Percentiles rank a stretch among this genome's conserved stretches.
phyloP scores from a whole-genome alignment of 768 basidiomycete genomes.

The Coprinopsis marcescibilis region DNA sequence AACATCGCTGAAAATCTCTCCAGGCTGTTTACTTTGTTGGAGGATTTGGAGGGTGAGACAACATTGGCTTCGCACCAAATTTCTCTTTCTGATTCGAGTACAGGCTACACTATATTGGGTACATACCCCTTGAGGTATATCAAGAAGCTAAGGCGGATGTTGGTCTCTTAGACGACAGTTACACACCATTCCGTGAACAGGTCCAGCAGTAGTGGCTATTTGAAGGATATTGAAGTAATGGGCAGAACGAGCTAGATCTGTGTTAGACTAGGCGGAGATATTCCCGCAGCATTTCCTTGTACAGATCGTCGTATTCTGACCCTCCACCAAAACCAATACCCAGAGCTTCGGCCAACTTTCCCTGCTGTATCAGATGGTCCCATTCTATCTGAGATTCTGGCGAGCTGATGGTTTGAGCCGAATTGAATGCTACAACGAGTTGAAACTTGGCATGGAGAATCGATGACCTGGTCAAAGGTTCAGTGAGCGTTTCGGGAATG shows the following conservation, averaged over 20 bases:
- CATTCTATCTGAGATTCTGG: constrained; percentile 6
- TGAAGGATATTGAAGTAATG: too few relatives aligned
- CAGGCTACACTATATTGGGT: constrained; percentile 46
- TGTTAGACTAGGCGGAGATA: constrained; percentile 6
- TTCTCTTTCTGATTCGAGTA: not conserved
- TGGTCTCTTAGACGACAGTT: not conserved
- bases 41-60: constrained; percentile 42
- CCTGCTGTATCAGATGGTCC: constrained; percentile 9
- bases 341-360: constrained; percentile 1
- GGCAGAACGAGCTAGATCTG: too few relatives aligned
- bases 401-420: not conserved
- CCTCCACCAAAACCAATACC: constrained; percentile 2
- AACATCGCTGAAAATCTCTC: not conserved
- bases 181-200: not conserved
- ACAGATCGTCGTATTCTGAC: constrained; percentile 3
- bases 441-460: constrained; percentile 7
- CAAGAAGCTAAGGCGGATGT: constrained; percentile 20
- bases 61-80: not conserved
- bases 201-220: too few relatives aligned
- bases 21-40: constrained; percentile 50
- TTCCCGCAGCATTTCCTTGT: constrained; percentile 7
- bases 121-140: constrained; percentile 41
- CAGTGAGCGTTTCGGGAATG: not conserved
- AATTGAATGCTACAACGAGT: constrained; percentile 2
- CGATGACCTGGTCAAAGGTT: not conserved